Percentiles rank a stretch among this genome's conserved stretches.
These are phyloP conservation scores for Lichtheimia ramosa DNA, from an alignment of 371 early-diverging fungal genomes.

Conservation along the genomic window DNA sequence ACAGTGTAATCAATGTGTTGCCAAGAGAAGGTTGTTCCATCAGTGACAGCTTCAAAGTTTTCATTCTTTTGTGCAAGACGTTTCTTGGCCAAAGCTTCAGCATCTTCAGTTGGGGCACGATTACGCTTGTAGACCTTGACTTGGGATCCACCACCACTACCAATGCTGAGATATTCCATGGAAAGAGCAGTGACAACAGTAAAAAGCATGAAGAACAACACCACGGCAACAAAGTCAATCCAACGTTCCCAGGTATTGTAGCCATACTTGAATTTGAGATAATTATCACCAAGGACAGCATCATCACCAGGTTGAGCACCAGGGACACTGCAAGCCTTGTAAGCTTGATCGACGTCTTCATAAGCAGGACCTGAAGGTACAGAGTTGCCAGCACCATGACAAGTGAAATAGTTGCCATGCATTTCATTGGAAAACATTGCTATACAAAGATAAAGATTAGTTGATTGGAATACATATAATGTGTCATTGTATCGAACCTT, in stretches of 20 bases:
- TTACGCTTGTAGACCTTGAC: conserved; percentile 59
- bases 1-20: conserved; percentile 59
- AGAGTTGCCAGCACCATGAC: conserved; percentile 36
- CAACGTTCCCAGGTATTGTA: conserved; percentile 53
- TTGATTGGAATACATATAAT: too few relatives aligned
- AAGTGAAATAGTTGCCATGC: conserved; percentile 35
- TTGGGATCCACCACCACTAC: conserved; percentile 54
- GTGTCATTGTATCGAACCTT: too few relatives aligned
- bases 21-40: conserved; percentile 62
- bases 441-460: too few relatives aligned
- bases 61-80: conserved; percentile 1
- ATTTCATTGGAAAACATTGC: conserved; percentile 71
- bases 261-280: conserved; percentile 41
- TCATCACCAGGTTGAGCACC: conserved; percentile 52
- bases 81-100: conserved; percentile 19
- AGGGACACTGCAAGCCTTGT: conserved; percentile 55
- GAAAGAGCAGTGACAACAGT: conserved; percentile 48
- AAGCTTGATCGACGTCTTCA: conserved; percentile 22
- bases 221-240: conserved; percentile 60
- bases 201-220: conserved; percentile 56
- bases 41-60: conserved; percentile 31
- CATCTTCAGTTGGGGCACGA: conserved; percentile 28
- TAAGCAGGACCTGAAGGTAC: conserved; percentile 49
- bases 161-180: conserved; percentile 56
- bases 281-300: conserved; percentile 51